Percentiles rank a stretch among this genome's conserved stretches.
These are phyloP conservation scores for Onygenales sp. DNA, from an alignment of 2,329 filamentous ascomycete genomes.

Conservation along the genomic window DNA sequence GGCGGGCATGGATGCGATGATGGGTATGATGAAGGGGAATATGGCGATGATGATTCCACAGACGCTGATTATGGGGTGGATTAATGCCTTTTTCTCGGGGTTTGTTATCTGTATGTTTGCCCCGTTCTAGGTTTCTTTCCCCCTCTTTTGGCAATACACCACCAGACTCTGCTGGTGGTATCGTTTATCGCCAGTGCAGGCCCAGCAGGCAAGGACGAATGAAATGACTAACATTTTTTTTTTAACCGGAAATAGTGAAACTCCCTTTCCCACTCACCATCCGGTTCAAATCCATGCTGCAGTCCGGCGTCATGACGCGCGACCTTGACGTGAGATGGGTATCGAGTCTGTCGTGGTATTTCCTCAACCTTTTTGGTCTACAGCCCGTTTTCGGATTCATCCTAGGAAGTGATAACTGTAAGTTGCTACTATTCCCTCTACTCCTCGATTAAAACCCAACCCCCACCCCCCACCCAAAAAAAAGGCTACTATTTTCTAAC, in stretches of 20 bases:
- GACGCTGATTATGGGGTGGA: constrained; percentile 99
- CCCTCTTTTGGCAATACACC: neutral
- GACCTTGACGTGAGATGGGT: constrained; percentile 98
- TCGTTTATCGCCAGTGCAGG: no score
- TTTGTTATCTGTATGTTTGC: constrained; percentile 79
- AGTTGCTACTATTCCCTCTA: constrained; percentile 23
- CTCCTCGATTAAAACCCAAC: neutral
- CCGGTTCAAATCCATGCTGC: constrained; percentile 99
- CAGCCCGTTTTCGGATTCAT: constrained; percentile 97
- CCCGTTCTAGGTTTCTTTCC: neutral
- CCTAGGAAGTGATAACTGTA: constrained; percentile 90
- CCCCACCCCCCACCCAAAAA: no score
- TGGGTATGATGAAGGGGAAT: constrained; percentile 99
- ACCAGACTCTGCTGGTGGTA: no score
- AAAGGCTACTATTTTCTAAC: neutral
- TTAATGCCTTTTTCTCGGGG: constrained; percentile 96
- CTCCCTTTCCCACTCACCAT: constrained; percentile 93
- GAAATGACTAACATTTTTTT: constrained; percentile 8
- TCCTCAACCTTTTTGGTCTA: constrained; percentile 90
- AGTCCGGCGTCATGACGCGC: constrained; percentile 88
- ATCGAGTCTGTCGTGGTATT: constrained; percentile 97
- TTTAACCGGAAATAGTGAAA: constrained; percentile 56
- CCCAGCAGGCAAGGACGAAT: no score
- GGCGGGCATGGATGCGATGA: constrained; percentile 98
- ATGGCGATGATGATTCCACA: constrained; percentile 99